These are phyloP conservation scores for Pleurostoma richardsiae DNA, from an alignment of 2,329 filamentous ascomycete species.

Conservation along the genomic window DNA sequence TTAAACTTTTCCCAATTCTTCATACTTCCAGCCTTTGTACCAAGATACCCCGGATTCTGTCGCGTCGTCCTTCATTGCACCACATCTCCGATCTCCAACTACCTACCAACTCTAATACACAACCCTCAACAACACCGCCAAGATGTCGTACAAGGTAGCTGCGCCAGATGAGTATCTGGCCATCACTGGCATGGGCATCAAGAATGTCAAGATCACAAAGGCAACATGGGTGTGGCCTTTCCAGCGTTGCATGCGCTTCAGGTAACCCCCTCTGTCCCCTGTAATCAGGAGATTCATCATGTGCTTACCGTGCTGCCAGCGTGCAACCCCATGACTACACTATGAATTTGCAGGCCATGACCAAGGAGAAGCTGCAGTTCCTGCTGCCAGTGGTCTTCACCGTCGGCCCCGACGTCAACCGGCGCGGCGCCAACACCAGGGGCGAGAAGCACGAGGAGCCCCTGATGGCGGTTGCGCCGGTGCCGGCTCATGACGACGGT, in stretches of 20 bases:
- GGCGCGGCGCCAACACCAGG: constrained; percentile 40
- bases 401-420: constrained; percentile 71
- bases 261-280: constrained; percentile 4
- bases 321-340: constrained; percentile 77
- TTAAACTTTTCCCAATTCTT: not conserved
- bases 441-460: constrained; percentile 7
- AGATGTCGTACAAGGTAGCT: constrained; percentile 62
- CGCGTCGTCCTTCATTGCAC: not conserved
- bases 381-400: constrained; percentile 80
- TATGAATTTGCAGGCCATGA: constrained; percentile 84
- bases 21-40: not conserved
- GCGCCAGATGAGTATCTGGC: constrained; percentile 81
- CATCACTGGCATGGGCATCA: constrained; percentile 74
- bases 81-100: not conserved
- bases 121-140: constrained; percentile 23
- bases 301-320: constrained; percentile 28
- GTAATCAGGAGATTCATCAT: constrained; percentile 12
- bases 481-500: constrained; percentile 10
- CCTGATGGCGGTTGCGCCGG: constrained; percentile 1
- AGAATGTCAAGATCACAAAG: constrained; percentile 73
- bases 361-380: constrained; percentile 81
- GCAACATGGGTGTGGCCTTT: constrained; percentile 68
- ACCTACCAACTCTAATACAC: not conserved
- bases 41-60: not conserved
- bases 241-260: constrained; percentile 57